These are phyloP conservation scores for Trichophyton verrucosum DNA, from an alignment of 2,329 filamentous ascomycete genomes.

Conservation along the genomic window DNA sequence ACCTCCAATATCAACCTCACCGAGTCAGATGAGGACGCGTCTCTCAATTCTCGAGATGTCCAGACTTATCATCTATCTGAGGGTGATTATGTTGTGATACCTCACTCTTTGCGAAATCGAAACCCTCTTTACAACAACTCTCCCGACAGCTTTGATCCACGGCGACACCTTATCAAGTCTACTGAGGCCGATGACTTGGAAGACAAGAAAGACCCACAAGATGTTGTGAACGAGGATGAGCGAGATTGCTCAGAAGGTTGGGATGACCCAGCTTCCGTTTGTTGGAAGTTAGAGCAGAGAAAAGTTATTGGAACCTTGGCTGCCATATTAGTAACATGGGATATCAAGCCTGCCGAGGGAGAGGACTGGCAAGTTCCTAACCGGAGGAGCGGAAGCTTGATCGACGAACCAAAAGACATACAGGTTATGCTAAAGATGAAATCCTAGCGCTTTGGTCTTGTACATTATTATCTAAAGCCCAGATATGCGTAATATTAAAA, in stretches of 20 bases:
- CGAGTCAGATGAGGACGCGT: constrained; percentile 30
- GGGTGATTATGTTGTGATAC: constrained; percentile 34
- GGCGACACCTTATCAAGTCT: constrained; percentile 38
- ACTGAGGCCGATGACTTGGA: constrained; percentile 29
- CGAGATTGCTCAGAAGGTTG: background rate
- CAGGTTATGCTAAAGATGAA: constrained; percentile 42
- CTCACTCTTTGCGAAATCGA: constrained; percentile 34
- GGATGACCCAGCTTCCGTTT: constrained; percentile 31
- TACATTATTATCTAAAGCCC: background rate
- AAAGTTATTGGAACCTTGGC: constrained; percentile 41
- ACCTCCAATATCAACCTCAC: constrained; percentile 28
- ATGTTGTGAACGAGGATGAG: background rate
- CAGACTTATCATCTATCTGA: constrained; percentile 30
- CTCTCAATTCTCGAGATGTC: constrained; percentile 19
- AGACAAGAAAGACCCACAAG: background rate
- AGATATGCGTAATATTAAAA: background rate
- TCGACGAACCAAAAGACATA: constrained; percentile 42
- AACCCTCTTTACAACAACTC: constrained; percentile 31
- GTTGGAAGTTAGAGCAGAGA: constrained; percentile 39
- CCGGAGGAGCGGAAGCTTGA: constrained; percentile 36
- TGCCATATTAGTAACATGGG: constrained; percentile 44
- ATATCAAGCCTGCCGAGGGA: constrained; percentile 38
- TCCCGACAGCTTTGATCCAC: constrained; percentile 33
- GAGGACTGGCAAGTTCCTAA: constrained; percentile 41
- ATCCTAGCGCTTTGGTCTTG: constrained; percentile 13